These are phyloP conservation scores for Chionographis japonica DNA, from an alignment of 106 monocot genomes.

Conservation along the genomic window DNA sequence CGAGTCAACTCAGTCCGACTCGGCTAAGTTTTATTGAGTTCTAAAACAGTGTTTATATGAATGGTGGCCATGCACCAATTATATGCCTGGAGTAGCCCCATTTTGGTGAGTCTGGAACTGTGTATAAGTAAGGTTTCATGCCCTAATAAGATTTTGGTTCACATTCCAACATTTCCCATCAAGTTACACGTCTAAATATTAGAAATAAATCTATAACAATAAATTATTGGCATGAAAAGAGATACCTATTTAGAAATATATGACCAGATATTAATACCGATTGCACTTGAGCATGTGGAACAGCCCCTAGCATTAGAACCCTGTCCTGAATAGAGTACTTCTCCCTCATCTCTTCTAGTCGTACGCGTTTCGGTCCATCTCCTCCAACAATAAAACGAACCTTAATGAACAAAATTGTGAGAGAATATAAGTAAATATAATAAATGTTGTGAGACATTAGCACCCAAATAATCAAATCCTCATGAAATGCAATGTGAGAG, in stretches of 20 bases:
- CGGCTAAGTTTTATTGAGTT: too few relatives aligned
- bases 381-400: constrained; percentile 94
- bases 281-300: constrained; percentile 91
- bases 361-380: constrained; percentile 93
- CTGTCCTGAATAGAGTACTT: constrained; percentile 94
- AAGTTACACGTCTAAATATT: background rate
- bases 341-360: constrained; percentile 98
- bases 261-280: constrained; percentile 89
- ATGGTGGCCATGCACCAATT: too few relatives aligned
- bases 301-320: constrained; percentile 94
- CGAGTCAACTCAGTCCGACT: too few relatives aligned
- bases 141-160: too few relatives aligned
- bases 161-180: too few relatives aligned
- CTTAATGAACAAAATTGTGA: constrained; percentile 25
- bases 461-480: background rate
- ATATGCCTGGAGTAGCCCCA: too few relatives aligned
- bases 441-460: background rate
- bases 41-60: too few relatives aligned
- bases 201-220: background rate
- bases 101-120: too few relatives aligned
- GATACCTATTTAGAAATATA: constrained; percentile 94
- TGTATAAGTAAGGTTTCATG: too few relatives aligned
- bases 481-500: background rate
- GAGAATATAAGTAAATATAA: constrained; percentile 1
- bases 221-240: background rate